These are phyloP conservation scores for Arabidopsis hybrid DNA, from an alignment of 441 rosid species.

Conservation along the genomic window DNA sequence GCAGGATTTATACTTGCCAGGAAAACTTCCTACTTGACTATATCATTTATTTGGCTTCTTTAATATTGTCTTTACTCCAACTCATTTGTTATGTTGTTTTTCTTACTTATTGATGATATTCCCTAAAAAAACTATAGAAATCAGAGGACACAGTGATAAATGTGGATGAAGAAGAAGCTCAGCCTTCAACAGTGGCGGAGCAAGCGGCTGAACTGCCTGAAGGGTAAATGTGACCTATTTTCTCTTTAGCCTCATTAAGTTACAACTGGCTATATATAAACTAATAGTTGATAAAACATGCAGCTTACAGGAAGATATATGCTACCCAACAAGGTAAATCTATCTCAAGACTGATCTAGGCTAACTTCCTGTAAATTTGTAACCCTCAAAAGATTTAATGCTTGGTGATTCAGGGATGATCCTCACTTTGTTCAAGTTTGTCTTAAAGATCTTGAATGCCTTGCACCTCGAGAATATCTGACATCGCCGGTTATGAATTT, in stretches of 20 bases:
- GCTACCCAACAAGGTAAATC: conserved; percentile 84
- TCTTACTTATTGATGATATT: conserved; percentile 8
- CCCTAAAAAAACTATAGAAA: conserved; percentile 19
- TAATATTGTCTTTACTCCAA: not conserved
- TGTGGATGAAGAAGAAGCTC: conserved; percentile 80
- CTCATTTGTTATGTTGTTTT: not conserved
- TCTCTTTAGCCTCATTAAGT: conserved; percentile 21
- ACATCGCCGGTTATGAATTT: conserved; percentile 90
- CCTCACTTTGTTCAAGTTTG: conserved; percentile 69
- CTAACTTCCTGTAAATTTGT: not conserved
- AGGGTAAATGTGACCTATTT: conserved; percentile 52
- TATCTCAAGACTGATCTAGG: conserved; percentile 17
- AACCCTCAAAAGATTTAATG: conserved; percentile 15
- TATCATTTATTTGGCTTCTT: conserved; percentile 11
- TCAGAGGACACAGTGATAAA: conserved; percentile 53
- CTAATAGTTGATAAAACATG: conserved; percentile 40
- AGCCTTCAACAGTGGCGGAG: conserved; percentile 45
- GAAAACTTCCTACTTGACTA: conserved; percentile 19
- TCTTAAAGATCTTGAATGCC: conserved; percentile 66
- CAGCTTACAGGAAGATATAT: conserved; percentile 71
- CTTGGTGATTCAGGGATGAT: conserved; percentile 63
- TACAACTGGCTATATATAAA: conserved; percentile 24
- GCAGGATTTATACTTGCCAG: not conserved
- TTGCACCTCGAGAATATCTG: conserved; percentile 70
- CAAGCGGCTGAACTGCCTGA: conserved; percentile 54